Evolutionary conservation across 768 basidiomycete genomes (phyloP).

Genomic region (Leucosporidium scottii): DNA sequence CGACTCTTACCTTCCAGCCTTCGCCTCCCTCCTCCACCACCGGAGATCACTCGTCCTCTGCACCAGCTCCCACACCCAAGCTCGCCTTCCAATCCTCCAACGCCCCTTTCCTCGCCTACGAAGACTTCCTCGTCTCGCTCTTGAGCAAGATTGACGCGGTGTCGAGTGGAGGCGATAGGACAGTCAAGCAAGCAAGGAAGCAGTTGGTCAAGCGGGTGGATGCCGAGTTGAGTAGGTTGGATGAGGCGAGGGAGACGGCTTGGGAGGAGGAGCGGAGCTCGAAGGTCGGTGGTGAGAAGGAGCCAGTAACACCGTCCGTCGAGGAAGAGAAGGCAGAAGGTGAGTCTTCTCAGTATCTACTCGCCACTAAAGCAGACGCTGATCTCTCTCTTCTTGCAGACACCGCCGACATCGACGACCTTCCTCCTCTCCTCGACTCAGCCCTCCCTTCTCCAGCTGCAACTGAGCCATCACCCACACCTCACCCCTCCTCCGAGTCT

Average conservation of each 20-base stretch:
- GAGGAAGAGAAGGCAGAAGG: too few species aligned
- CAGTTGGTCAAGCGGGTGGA: slow-evolving; percentile 21
- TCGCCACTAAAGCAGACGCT: too few species aligned
- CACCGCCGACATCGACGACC: too few species aligned
- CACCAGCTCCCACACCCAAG: slow-evolving; percentile 9
- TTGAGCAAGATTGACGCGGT: slow-evolving; percentile 25
- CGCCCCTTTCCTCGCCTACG: slow-evolving; percentile 17
- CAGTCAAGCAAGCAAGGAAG: slow-evolving; percentile 27
- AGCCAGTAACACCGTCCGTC: too few species aligned
- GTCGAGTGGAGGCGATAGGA: slow-evolving; percentile 12
- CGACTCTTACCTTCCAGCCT: slow-evolving; percentile 40
- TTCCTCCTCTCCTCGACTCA: too few species aligned
- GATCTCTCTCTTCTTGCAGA: too few species aligned
- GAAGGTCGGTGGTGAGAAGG: not conserved
- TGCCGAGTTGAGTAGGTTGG: slow-evolving; percentile 15
- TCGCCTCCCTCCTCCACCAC: not conserved
- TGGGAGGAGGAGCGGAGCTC: slow-evolving; percentile 5
- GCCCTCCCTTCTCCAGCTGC: too few species aligned
- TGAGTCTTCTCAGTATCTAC: too few species aligned
- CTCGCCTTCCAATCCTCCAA: slow-evolving; percentile 54
- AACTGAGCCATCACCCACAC: slow-evolving; percentile 35
- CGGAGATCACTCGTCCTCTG: not conserved
- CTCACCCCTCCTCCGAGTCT: not conserved
- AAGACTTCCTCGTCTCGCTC: slow-evolving; percentile 24
- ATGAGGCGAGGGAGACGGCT: slow-evolving; percentile 14